Percentiles rank a stretch among this genome's conserved stretches.
These are phyloP conservation scores for Boletellus deceptivus DNA, from an alignment of 1,284 basidiomycete species.

Conservation along the genomic window DNA sequence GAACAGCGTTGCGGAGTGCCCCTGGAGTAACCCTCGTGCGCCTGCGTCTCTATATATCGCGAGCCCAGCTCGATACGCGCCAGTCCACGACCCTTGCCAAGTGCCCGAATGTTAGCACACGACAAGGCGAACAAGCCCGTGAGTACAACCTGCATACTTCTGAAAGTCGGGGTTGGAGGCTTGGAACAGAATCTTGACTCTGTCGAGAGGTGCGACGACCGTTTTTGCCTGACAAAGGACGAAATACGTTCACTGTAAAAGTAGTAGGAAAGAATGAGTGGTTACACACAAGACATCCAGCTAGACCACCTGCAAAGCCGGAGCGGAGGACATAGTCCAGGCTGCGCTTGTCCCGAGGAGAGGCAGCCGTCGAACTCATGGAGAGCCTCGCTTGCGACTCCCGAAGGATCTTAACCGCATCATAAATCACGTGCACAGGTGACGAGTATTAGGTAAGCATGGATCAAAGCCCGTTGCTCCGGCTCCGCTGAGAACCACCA, in stretches of 20 bases:
- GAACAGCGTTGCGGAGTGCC: conserved; percentile 88
- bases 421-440: no score
- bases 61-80: conserved; percentile 79
- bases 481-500: no score
- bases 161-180: conserved; percentile 94
- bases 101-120: not conserved
- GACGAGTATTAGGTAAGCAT: no score
- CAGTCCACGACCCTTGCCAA: conserved; percentile 73
- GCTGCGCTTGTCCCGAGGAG: conserved; percentile 61
- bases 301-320: conserved; percentile 88
- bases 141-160: conserved; percentile 80
- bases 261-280: conserved; percentile 5
- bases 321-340: conserved; percentile 78
- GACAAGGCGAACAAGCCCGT: conserved; percentile 3
- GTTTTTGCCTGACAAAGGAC: conserved; percentile 78
- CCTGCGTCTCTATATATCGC: conserved; percentile 80
- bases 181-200: conserved; percentile 99
- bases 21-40: conserved; percentile 84
- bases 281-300: conserved; percentile 84
- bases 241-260: conserved; percentile 1
- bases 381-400: conserved; percentile 9
- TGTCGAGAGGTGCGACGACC: conserved; percentile 93
- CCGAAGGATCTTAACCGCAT: no score
- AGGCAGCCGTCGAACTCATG: conserved; percentile 34
- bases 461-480: no score